Evolutionary conservation across 192 early-diverging fungal species (phyloP).

Genomic region (Diversispora epigaea): DNA sequence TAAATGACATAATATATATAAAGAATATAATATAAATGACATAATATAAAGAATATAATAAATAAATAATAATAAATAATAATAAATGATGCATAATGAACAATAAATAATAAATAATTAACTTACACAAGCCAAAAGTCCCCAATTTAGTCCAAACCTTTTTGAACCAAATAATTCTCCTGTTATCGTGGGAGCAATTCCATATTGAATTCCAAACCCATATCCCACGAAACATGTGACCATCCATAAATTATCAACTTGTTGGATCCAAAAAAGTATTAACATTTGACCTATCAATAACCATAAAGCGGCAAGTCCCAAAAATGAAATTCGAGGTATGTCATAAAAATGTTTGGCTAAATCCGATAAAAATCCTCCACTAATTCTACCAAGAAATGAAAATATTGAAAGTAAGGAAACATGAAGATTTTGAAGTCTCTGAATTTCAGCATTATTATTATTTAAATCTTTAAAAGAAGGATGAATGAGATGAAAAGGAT

Average conservation of each 20-base stretch:
- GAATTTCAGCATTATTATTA: slow-evolving; percentile 1
- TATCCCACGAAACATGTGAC: slow-evolving; percentile 35
- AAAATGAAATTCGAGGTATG: slow-evolving; percentile 36
- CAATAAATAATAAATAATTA: neutral
- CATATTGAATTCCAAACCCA: slow-evolving; percentile 45
- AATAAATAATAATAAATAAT: neutral
- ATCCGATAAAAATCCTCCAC: slow-evolving; percentile 42
- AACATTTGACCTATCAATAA: slow-evolving; percentile 42
- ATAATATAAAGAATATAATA: too few species aligned
- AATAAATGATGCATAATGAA: neutral
- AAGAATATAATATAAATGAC: too few species aligned
- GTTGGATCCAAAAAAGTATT: slow-evolving; percentile 16
- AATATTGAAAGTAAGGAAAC: slow-evolving; percentile 49
- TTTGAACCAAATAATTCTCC: slow-evolving; percentile 43
- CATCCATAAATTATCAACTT: slow-evolving; percentile 29
- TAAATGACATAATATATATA: neutral
- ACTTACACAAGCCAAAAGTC: neutral
- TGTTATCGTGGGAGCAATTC: slow-evolving; percentile 41
- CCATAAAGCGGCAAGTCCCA: slow-evolving; percentile 39
- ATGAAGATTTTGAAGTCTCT: slow-evolving; percentile 43
- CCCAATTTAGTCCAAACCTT: slow-evolving; percentile 45
- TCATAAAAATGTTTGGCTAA: slow-evolving; percentile 39
- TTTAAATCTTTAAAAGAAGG: too few species aligned
- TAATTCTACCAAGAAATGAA: slow-evolving; percentile 46
- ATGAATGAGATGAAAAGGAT: neutral